Percentiles rank a stretch among this genome's conserved stretches.
These are phyloP conservation scores for Microcyclosporella mali DNA, from an alignment of 2,329 filamentous ascomycete species.

Conservation along the genomic window DNA sequence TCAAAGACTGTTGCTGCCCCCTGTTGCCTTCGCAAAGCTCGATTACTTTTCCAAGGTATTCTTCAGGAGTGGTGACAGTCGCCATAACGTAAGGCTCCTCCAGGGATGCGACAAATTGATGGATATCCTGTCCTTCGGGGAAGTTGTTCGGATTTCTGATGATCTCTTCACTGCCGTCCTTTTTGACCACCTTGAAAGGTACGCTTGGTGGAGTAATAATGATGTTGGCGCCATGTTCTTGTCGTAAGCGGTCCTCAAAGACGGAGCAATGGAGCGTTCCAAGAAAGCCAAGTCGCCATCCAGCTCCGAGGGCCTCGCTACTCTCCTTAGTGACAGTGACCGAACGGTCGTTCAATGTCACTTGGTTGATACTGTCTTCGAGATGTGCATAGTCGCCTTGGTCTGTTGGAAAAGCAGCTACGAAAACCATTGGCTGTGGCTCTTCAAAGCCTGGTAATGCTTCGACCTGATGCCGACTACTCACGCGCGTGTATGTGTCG, in stretches of 20 bases:
- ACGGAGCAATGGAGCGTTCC: slow-evolving; percentile 99
- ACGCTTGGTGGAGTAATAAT: slow-evolving; percentile 97
- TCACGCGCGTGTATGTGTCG: slow-evolving; percentile 84
- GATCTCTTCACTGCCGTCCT: slow-evolving; percentile 68
- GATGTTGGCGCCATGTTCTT: slow-evolving; percentile 90
- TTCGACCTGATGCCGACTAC: slow-evolving; percentile 67
- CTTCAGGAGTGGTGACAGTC: slow-evolving; percentile 85
- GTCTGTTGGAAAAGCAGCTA: slow-evolving; percentile 91
- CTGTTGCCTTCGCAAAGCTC: slow-evolving; percentile 88
- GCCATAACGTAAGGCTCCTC: slow-evolving; percentile 71
- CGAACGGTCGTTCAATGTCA: slow-evolving; percentile 90
- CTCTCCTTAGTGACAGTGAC: slow-evolving; percentile 91
- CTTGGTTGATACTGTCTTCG: slow-evolving; percentile 88
- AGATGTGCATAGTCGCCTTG: slow-evolving; percentile 79
- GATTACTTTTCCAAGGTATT: slow-evolving; percentile 90
- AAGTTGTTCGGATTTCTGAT: slow-evolving; percentile 85
- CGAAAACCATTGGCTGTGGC: slow-evolving; percentile 97
- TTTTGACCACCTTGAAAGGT: slow-evolving; percentile 78
- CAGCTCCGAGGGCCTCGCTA: slow-evolving; percentile 85
- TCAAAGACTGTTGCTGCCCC: slow-evolving; percentile 77
- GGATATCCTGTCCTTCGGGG: slow-evolving; percentile 61
- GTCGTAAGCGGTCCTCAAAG: slow-evolving; percentile 88
- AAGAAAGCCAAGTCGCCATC: slow-evolving; percentile 89
- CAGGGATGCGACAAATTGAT: slow-evolving; percentile 53
- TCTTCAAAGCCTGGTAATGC: slow-evolving; percentile 90